A percentile compares a stretch with the other conserved stretches of the same genome.
Conservation (phyloP, 495 filamentous ascomycete species). For the Talaromyces stipitatus region DNA sequence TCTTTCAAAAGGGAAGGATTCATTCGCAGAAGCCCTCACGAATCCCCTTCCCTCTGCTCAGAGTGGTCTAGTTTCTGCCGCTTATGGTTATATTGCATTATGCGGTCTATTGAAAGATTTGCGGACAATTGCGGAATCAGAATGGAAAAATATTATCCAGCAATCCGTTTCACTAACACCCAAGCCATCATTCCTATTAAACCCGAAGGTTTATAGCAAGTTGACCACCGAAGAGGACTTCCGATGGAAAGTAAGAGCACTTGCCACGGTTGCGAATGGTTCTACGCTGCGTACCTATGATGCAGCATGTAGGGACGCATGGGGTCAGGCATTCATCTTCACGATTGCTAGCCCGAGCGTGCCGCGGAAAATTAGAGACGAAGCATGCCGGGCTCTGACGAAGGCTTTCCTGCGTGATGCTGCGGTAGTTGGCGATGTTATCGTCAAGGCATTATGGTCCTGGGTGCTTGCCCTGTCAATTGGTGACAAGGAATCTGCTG, state of each 20-base stretch:
- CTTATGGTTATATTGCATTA: constrained; percentile 65
- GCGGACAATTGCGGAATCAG: constrained; percentile 15
- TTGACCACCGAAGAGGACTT: constrained; percentile 63
- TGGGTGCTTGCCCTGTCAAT: constrained; percentile 63
- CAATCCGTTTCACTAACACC: constrained; percentile 56
- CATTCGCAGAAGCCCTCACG: constrained; percentile 64
- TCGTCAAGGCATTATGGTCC: constrained; percentile 71
- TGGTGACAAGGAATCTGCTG: constrained; percentile 70
- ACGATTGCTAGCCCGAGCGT: constrained; percentile 55
- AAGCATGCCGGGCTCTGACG: constrained; percentile 50
- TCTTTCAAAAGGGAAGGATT: constrained; percentile 58
- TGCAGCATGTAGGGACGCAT: constrained; percentile 42
- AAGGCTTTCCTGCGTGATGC: constrained; percentile 49
- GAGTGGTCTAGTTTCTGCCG: constrained; percentile 64
- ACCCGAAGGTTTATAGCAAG: constrained; percentile 75
- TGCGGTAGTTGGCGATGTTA: constrained; percentile 42
- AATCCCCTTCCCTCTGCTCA: constrained; percentile 73
- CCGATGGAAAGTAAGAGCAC: constrained; percentile 64
- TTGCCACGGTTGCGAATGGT: constrained; percentile 50
- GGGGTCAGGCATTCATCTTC: constrained; percentile 79
- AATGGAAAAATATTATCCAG: constrained; percentile 45
- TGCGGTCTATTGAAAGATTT: constrained; percentile 25
- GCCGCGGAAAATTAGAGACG: constrained; percentile 48
- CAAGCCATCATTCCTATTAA: constrained; percentile 81
- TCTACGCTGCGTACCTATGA: constrained; percentile 25